Conservation (phyloP, 768 basidiomycete species). For the Auricularia sp. region DNA sequence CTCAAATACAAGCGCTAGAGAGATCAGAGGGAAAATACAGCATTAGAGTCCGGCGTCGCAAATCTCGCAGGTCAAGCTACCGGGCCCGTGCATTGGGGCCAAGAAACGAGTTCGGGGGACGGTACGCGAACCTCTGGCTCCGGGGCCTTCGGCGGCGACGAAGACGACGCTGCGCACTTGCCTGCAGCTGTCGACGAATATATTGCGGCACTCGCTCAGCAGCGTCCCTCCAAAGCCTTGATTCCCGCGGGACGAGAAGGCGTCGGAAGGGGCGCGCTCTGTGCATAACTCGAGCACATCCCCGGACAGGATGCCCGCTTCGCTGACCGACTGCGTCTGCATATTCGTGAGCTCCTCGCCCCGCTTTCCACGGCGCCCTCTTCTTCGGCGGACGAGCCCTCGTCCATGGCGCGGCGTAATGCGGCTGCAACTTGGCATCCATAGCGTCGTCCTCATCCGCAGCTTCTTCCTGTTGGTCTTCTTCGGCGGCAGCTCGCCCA, state of each 20-base stretch:
- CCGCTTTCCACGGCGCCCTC: conserved; percentile 58
- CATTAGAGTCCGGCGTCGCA: neutral
- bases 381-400: conserved; percentile 37
- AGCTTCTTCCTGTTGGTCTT: conserved; percentile 46
- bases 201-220: neutral
- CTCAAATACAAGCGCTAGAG: too few relatives aligned
- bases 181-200: neutral
- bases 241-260: neutral
- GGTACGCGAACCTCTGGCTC: neutral
- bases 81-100: neutral
- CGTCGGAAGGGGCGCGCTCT: neutral
- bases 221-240: neutral
- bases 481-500: conserved; percentile 45
- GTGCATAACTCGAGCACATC: neutral
- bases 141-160: neutral
- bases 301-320: neutral
- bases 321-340: neutral
- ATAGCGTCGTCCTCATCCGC: conserved; percentile 58
- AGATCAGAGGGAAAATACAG: too few relatives aligned
- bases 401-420: conserved; percentile 73
- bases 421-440: conserved; percentile 84
- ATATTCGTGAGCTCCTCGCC: conserved; percentile 31
- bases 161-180: neutral
- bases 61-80: neutral
- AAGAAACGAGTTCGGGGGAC: neutral